Evolutionary conservation across 1,284 basidiomycete genomes (phyloP).

Genomic region (Ganoderma boninense): DNA sequence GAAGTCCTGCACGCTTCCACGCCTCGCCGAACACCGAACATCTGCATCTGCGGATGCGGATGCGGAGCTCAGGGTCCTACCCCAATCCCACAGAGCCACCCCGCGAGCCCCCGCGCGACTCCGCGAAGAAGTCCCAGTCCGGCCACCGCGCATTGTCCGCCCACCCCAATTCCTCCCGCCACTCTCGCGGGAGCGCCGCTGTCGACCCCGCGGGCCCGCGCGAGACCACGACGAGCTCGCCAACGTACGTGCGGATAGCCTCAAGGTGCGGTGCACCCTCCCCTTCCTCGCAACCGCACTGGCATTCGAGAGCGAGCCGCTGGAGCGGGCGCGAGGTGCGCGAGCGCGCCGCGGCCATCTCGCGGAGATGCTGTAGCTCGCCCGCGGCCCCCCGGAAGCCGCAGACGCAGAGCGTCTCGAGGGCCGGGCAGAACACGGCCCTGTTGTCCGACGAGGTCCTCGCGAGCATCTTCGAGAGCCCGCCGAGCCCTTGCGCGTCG

Average conservation of each 20-base stretch:
- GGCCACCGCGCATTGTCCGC: constrained; percentile 14
- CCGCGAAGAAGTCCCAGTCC: constrained; percentile 14
- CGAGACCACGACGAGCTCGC: constrained; percentile 9
- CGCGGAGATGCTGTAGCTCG: background rate
- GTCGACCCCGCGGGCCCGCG: background rate
- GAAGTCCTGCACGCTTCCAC: background rate
- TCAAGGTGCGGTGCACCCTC: background rate
- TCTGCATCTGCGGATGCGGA: too few species aligned
- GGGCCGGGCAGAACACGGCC: background rate
- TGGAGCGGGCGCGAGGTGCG: background rate
- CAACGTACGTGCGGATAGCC: constrained; percentile 1
- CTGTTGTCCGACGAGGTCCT: background rate
- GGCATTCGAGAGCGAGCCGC: constrained; percentile 4
- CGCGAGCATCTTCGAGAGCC: background rate
- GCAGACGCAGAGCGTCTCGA: constrained; percentile 8
- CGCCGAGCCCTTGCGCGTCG: background rate
- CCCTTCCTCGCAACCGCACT: background rate
- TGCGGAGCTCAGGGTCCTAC: background rate
- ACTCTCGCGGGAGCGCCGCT: constrained; percentile 6
- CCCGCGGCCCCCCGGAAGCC: background rate
- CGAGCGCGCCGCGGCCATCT: constrained; percentile 5
- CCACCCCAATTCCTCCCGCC: constrained; percentile 5
- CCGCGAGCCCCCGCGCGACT: constrained; percentile 1
- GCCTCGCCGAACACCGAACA: background rate
- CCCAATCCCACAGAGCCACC: background rate